These are phyloP conservation scores for Syzygium jambos DNA, from an alignment of 345 rosid genomes.

Conservation along the genomic window DNA sequence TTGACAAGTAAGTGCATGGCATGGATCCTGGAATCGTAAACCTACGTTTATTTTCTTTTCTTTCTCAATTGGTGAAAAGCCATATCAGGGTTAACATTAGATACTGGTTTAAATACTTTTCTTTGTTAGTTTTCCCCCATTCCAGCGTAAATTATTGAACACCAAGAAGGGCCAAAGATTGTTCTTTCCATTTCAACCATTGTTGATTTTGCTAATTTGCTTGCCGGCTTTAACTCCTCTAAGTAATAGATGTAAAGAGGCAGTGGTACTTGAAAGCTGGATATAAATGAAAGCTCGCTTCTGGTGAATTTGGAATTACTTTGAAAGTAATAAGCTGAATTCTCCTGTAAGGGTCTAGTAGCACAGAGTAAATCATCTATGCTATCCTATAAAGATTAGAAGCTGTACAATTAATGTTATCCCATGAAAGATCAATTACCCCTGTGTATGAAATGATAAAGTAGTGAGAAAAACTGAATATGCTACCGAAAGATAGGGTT, in stretches of 20 bases:
- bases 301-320: background rate
- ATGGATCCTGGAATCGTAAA: background rate
- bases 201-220: background rate
- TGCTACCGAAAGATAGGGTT: background rate
- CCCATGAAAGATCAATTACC: background rate
- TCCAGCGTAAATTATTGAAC: background rate
- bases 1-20: conserved; percentile 51
- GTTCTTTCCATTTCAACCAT: background rate
- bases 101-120: background rate
- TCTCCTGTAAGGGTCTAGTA: background rate
- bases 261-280: background rate
- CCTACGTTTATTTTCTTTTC: background rate
- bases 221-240: background rate
- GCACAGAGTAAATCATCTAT: background rate
- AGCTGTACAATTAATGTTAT: background rate
- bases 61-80: background rate
- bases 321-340: background rate
- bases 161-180: background rate
- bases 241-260: background rate
- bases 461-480: background rate
- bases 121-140: background rate
- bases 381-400: background rate
- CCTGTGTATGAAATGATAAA: background rate
- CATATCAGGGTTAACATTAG: background rate
- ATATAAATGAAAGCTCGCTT: background rate